A percentile compares a stretch with the other conserved stretches of the same genome.
Evolutionary conservation across 805 yeast genomes (phyloP).

Genomic region (Pichia paraexigua): DNA sequence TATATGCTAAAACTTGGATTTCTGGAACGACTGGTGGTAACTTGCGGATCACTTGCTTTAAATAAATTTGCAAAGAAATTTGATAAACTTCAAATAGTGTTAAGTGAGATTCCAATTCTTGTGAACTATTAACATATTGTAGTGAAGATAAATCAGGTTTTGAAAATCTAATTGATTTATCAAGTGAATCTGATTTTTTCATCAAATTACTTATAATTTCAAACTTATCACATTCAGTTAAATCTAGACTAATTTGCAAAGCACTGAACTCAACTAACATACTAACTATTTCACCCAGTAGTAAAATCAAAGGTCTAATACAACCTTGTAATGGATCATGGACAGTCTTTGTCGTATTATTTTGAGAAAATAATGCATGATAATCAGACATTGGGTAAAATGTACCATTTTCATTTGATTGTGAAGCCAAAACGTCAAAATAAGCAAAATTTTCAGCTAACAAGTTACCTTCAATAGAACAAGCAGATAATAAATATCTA

Average conservation of each 20-base stretch:
- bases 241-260: slow-evolving; percentile 13
- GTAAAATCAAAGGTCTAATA: slow-evolving; percentile 29
- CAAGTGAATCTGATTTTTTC: slow-evolving; percentile 13
- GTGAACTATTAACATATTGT: slow-evolving; percentile 13
- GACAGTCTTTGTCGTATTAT: slow-evolving; percentile 10
- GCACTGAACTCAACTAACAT: slow-evolving; percentile 19
- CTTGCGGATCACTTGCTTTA: slow-evolving; percentile 19
- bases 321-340: slow-evolving; percentile 38
- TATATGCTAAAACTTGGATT: slow-evolving; percentile 15
- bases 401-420: slow-evolving; percentile 32
- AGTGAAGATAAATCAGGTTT: slow-evolving; percentile 17
- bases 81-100: slow-evolving; percentile 31
- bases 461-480: slow-evolving; percentile 29
- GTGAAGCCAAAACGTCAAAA: slow-evolving; percentile 34
- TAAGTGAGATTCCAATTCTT: slow-evolving; percentile 25
- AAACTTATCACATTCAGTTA: slow-evolving; percentile 18
- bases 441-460: slow-evolving; percentile 32
- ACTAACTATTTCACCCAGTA: slow-evolving; percentile 33
- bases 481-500: slow-evolving; percentile 20
- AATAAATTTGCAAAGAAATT: slow-evolving; percentile 21
- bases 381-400: slow-evolving; percentile 29
- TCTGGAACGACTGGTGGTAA: slow-evolving; percentile 24
- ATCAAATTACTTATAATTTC: slow-evolving; percentile 14
- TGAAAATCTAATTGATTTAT: slow-evolving; percentile 12
- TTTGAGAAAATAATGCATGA: slow-evolving; percentile 20